Conservation (phyloP, 306 rosid genomes). For the Quillaja saponaria region DNA sequence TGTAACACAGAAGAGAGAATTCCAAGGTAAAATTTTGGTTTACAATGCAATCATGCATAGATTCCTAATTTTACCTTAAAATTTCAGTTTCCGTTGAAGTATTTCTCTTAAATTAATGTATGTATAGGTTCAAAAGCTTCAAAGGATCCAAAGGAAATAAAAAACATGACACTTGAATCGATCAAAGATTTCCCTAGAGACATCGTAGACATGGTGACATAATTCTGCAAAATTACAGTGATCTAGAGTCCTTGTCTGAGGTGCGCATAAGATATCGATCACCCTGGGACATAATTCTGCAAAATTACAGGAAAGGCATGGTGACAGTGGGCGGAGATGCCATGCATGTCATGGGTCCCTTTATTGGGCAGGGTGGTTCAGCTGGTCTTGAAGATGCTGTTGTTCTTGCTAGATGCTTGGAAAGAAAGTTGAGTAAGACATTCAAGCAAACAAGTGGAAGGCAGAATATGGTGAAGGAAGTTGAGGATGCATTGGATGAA, state of each 20-base stretch:
- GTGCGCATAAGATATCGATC: slow-evolving; percentile 17
- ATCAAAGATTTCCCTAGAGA: slow-evolving; percentile 23
- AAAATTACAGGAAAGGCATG: not conserved
- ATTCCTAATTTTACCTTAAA: no score
- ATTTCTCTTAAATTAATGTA: no score
- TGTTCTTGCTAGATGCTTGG: slow-evolving; percentile 28
- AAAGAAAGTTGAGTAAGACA: not conserved
- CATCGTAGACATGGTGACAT: slow-evolving; percentile 25
- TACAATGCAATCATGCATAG: not conserved
- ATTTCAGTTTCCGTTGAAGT: no score
- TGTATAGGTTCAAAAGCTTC: slow-evolving; percentile 3
- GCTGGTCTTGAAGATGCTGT: slow-evolving; percentile 35
- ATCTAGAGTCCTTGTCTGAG: slow-evolving; percentile 17
- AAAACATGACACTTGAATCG: no score
- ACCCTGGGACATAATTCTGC: slow-evolving; percentile 29
- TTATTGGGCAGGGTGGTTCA: slow-evolving; percentile 39
- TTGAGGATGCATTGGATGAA: slow-evolving; percentile 30
- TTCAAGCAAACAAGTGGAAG: not conserved
- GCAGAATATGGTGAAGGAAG: not conserved
- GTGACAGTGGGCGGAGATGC: slow-evolving; percentile 39
- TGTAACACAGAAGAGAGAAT: slow-evolving; percentile 4
- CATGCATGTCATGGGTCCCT: slow-evolving; percentile 43
- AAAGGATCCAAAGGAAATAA: slow-evolving; percentile 24
- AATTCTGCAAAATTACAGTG: slow-evolving; percentile 28
- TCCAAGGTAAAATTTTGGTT: not conserved